Evolutionary conservation across 441 rosid genomes (phyloP).

Genomic region (Raphanus hybrid): DNA sequence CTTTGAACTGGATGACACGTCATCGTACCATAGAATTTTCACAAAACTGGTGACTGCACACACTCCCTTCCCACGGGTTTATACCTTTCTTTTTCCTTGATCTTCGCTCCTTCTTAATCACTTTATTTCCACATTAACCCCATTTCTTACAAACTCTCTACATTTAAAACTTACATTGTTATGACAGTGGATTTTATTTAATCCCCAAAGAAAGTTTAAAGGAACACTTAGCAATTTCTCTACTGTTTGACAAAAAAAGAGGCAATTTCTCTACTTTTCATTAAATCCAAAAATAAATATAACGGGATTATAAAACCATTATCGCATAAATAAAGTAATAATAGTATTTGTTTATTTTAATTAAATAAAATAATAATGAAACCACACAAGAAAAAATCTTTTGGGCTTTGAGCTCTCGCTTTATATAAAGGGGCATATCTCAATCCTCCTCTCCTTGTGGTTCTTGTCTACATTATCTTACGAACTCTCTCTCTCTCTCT

Average conservation of each 20-base stretch:
- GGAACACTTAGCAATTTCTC: neutral
- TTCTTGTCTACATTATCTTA: neutral
- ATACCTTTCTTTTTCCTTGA: constrained; percentile 28
- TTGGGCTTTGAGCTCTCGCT: neutral
- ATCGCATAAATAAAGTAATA: neutral
- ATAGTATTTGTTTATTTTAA: neutral
- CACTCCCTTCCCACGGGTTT: constrained; percentile 32
- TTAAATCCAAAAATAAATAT: no score
- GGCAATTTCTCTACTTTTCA: neutral
- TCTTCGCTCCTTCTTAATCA: constrained; percentile 20
- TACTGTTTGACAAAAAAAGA: no score
- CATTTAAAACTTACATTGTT: neutral
- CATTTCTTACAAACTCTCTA: neutral
- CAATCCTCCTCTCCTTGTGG: neutral
- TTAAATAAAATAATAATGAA: no score
- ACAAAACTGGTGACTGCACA: constrained; percentile 39
- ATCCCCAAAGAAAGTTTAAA: neutral
- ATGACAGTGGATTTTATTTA: neutral
- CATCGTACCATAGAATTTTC: constrained; percentile 36
- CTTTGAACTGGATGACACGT: constrained; percentile 36
- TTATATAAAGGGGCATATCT: constrained; percentile 28
- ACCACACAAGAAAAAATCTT: neutral
- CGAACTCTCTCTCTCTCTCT: neutral
- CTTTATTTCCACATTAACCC: neutral
- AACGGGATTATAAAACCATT: neutral